Conservation (phyloP, 2,329 filamentous ascomycete species). For the Colletotrichum higginsianum region DNA sequence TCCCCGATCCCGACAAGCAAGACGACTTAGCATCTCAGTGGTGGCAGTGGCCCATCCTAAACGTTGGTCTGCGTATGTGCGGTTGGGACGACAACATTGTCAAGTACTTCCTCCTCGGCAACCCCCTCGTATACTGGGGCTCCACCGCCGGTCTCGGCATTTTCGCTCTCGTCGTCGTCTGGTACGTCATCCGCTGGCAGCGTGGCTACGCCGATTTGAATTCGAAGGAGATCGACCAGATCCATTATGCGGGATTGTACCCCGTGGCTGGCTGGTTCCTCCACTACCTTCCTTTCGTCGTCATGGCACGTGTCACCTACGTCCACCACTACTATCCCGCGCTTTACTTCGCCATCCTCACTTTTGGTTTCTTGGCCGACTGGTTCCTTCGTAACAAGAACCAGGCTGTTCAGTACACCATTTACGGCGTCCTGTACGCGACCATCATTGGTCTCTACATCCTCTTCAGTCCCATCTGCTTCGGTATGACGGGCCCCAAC, state of each 20-base stretch:
- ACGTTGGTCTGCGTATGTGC: constrained; percentile 98
- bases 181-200: constrained; percentile 96
- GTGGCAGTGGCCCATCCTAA: constrained; percentile 98
- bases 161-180: constrained; percentile 80
- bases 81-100: constrained; percentile 95
- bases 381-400: constrained; percentile 81
- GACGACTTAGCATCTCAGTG: constrained; percentile 96
- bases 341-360: constrained; percentile 95
- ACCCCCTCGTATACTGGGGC: constrained; percentile 96
- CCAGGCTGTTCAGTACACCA: constrained; percentile 73
- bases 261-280: constrained; percentile 94
- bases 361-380: constrained; percentile 89
- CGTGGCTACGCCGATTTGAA: constrained; percentile 90
- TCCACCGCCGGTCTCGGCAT: constrained; percentile 84
- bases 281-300: constrained; percentile 94
- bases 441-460: constrained; percentile 86
- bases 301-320: constrained; percentile 99
- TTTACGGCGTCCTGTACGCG: constrained; percentile 84
- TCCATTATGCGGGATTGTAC: constrained; percentile 94
- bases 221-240: constrained; percentile 86
- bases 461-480: constrained; percentile 93
- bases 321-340: constrained; percentile 99
- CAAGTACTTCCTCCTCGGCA: constrained; percentile 99
- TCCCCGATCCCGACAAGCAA: constrained; percentile 98
- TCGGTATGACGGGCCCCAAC: constrained; percentile 92